Percentiles rank a stretch among this genome's conserved stretches.
Evolutionary conservation across 257 asterid genomes (phyloP).

Genomic region (Solanum paucissectum): DNA sequence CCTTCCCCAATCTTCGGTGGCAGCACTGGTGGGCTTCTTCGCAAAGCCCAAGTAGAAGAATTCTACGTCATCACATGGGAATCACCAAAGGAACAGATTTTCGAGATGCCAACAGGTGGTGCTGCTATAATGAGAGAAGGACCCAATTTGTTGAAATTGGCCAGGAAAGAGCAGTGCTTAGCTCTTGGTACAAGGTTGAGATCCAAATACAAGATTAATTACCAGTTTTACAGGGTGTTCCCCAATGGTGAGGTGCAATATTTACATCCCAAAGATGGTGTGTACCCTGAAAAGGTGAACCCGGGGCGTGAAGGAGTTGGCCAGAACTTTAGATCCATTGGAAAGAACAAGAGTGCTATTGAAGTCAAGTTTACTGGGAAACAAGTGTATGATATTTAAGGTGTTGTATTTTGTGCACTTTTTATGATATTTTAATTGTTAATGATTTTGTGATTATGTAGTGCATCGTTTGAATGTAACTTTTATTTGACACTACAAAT

Average conservation of each 20-base stretch:
- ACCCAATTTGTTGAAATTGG: slow-evolving; percentile 69
- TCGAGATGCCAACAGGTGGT: slow-evolving; percentile 97
- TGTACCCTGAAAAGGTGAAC: slow-evolving; percentile 92
- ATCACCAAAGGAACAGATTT: slow-evolving; percentile 84
- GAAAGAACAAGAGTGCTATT: slow-evolving; percentile 67
- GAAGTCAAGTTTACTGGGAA: slow-evolving; percentile 94
- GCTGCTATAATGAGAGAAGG: slow-evolving; percentile 95
- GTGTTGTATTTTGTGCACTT: background rate
- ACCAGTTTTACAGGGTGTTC: slow-evolving; percentile 82
- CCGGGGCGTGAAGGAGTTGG: slow-evolving; percentile 84
- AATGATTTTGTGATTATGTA: background rate
- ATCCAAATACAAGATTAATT: slow-evolving; percentile 84
- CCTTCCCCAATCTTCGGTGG: slow-evolving; percentile 97
- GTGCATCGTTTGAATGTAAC: background rate
- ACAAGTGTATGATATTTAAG: slow-evolving; percentile 61
- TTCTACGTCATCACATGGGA: slow-evolving; percentile 94
- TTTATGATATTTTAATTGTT: background rate
- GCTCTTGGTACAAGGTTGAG: slow-evolving; percentile 80
- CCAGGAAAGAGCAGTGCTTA: slow-evolving; percentile 87
- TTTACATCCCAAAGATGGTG: slow-evolving; percentile 95
- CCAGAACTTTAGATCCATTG: slow-evolving; percentile 56
- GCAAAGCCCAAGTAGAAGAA: slow-evolving; percentile 90
- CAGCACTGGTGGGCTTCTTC: slow-evolving; percentile 84
- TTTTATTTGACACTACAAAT: background rate
- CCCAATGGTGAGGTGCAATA: slow-evolving; percentile 94